Percentiles rank a stretch among this genome's conserved stretches.
phyloP scores from a whole-genome alignment of 768 basidiomycete genomes.

The Hortiboletus flavorubellus region DNA sequence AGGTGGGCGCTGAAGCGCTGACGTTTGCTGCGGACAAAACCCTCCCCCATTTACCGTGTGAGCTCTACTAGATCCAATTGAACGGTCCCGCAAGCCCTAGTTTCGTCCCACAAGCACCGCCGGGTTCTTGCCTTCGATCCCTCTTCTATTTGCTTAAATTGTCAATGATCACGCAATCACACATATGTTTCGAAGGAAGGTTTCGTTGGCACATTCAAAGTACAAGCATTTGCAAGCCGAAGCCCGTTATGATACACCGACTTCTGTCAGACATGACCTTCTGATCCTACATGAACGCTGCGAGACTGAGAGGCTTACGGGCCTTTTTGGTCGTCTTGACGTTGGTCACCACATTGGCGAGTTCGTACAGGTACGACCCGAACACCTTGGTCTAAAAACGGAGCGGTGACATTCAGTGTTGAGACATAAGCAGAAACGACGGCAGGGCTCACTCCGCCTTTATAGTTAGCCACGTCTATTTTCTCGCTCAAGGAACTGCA shows the following conservation, averaged over 20 bases:
- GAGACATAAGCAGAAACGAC: neutral
- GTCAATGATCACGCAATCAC: too few relatives aligned
- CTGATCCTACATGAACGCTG: neutral
- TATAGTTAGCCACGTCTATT: constrained; percentile 52
- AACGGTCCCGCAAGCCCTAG: too few relatives aligned
- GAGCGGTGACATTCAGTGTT: too few relatives aligned
- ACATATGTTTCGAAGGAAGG: too few relatives aligned
- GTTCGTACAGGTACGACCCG: neutral
- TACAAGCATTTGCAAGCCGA: neutral
- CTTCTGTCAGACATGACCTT: neutral
- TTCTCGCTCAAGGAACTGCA: neutral
- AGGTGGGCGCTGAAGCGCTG: too few relatives aligned
- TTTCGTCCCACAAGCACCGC: too few relatives aligned
- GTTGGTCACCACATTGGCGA: neutral
- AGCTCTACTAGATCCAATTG: too few relatives aligned
- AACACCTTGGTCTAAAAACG: neutral
- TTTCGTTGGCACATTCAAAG: neutral
- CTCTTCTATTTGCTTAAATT: too few relatives aligned
- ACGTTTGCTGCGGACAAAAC: too few relatives aligned
- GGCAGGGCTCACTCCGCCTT: constrained; percentile 56
- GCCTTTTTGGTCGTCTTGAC: neutral
- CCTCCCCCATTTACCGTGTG: too few relatives aligned
- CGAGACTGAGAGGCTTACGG: neutral
- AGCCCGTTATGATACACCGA: neutral
- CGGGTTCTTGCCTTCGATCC: too few relatives aligned